A percentile compares a stretch with the other conserved stretches of the same genome.
Evolutionary conservation across 208 protist genomes (phyloP).

Genomic region (Trypanosoma cruzi): DNA sequence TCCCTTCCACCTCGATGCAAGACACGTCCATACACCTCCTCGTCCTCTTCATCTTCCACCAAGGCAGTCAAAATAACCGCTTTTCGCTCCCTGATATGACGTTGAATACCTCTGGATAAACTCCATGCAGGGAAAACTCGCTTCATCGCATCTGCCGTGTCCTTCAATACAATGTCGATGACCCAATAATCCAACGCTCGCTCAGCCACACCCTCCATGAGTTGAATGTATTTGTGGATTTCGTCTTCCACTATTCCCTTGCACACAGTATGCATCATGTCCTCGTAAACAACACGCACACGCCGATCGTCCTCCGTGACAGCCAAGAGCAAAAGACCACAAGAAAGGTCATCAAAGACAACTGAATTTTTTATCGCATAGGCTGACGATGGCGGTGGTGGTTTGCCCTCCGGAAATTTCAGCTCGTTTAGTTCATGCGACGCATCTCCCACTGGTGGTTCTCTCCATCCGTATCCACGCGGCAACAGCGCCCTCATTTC

Average conservation of each 20-base stretch:
- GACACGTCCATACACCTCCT: slow-evolving; percentile 21
- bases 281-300: slow-evolving; percentile 52
- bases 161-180: slow-evolving; percentile 27
- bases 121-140: neutral
- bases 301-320: slow-evolving; percentile 17
- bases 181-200: slow-evolving; percentile 50
- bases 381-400: neutral
- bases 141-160: slow-evolving; percentile 3
- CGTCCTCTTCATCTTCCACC: slow-evolving; percentile 45
- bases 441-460: neutral
- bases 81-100: slow-evolving; percentile 41
- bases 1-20: slow-evolving; percentile 2
- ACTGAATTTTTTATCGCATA: neutral
- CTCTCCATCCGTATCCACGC: neutral
- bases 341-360: neutral
- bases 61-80: slow-evolving; percentile 35
- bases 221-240: slow-evolving; percentile 20
- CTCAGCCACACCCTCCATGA: slow-evolving; percentile 21
- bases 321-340: neutral
- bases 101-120: slow-evolving; percentile 37
- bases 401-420: neutral
- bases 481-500: slow-evolving; percentile 2
- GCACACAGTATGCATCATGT: slow-evolving; percentile 35
- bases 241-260: slow-evolving; percentile 17
- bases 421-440: neutral